Base-by-base conservation (phyloP, 1,139 yeast genomes). In the Nadsonia commutata region DNA sequence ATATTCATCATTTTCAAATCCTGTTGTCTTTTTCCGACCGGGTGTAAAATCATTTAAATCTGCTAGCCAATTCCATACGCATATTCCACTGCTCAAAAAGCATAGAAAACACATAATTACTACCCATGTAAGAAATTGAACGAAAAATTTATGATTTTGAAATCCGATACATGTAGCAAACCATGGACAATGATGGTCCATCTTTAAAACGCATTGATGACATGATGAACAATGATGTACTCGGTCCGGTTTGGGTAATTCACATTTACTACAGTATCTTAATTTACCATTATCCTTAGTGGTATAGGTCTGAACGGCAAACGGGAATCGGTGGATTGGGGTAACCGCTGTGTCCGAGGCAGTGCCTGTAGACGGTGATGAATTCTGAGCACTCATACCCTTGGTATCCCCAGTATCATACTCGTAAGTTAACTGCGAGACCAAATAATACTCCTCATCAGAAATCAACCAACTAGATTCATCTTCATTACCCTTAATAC, bases 181-280 rank as follows among this genome's bases (percentile, higher is more conserved):
- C 98, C 98, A 90, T 0, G 98, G 97, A 58, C 98, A 90, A 60
- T 90, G 97, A 57, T 90, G 98, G 46, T 83, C 73, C 70, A 66
- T 66, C 36, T 62, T 52, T 39, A 66, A 51, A 11, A 63, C 52
- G 46, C 70, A 66, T 33, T 48, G 46, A 31, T 58, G 52, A 48
- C 70, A 66, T 19, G 59, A 49, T 18, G 63, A 51, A 52, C 70
- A 66, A 46, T 66, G 70, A 45, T 66, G 70, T 2, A 69, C 54
- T 45, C 98, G 65, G 58, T 90, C 97, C 0, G 98, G 98, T 58
- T 90, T 90, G 93, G 94, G 86, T 40, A 76, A 78, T 39, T 65
- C 58, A 59, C 98, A 90, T 52, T 79, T 82, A 44, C 67, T 65
- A 58, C 96, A 83, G 54, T 65, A 75, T 45, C 88, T 63, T 60